These are phyloP conservation scores for Scedosporium dehoogii DNA, from an alignment of 2,329 filamentous ascomycete species.

Conservation along the genomic window DNA sequence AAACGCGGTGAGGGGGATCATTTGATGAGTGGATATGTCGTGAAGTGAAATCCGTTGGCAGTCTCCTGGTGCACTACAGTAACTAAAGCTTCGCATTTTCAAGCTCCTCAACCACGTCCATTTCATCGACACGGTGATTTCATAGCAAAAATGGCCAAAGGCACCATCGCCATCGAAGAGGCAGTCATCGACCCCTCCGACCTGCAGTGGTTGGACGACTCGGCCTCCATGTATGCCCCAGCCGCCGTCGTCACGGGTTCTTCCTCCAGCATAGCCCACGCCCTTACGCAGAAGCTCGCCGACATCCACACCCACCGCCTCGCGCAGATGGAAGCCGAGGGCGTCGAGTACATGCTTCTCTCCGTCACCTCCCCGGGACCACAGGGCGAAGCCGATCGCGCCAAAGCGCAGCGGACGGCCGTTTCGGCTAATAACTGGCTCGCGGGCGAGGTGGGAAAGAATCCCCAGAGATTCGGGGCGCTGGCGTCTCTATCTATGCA, in stretches of 20 bases:
- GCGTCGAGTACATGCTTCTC: slow-evolving; percentile 26
- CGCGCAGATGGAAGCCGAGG: slow-evolving; percentile 21
- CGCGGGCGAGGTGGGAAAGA: slow-evolving; percentile 15
- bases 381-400: slow-evolving; percentile 18
- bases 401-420: slow-evolving; percentile 17
- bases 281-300: slow-evolving; percentile 17
- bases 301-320: slow-evolving; percentile 21
- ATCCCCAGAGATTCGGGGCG: slow-evolving; percentile 20
- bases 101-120: too few species aligned
- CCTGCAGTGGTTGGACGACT: slow-evolving; percentile 17
- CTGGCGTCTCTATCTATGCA: slow-evolving; percentile 24
- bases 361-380: slow-evolving; percentile 22
- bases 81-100: too few species aligned
- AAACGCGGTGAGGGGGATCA: not conserved
- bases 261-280: slow-evolving; percentile 11
- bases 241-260: slow-evolving; percentile 3
- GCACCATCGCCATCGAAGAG: slow-evolving; percentile 25
- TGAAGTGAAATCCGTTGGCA: too few species aligned
- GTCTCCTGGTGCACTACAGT: too few species aligned
- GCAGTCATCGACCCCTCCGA: slow-evolving; percentile 23
- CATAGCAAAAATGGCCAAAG: slow-evolving; percentile 10
- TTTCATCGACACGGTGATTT: not conserved
- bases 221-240: slow-evolving; percentile 19
- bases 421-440: slow-evolving; percentile 22
- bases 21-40: too few species aligned